These are phyloP conservation scores for Hanseniaspora thailandica DNA, from an alignment of 805 yeast genomes.

Conservation along the genomic window DNA sequence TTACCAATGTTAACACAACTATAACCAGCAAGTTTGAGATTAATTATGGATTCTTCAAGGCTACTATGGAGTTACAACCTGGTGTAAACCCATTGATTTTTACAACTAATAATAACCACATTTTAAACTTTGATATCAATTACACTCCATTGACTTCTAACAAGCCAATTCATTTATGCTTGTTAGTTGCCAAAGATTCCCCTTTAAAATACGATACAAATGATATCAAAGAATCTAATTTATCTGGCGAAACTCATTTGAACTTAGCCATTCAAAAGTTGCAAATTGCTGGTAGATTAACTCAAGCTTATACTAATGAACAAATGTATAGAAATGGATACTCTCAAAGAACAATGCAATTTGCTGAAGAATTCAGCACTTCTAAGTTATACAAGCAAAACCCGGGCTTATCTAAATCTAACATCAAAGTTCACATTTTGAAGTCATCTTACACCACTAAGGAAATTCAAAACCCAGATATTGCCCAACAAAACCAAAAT, in stretches of 20 bases:
- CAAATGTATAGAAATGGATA: slow-evolving; percentile 72
- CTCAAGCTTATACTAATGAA: slow-evolving; percentile 86
- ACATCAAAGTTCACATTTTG: slow-evolving; percentile 66
- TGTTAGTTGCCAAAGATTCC: slow-evolving; percentile 68
- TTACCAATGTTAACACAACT: slow-evolving; percentile 23
- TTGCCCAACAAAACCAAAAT: slow-evolving; percentile 73
- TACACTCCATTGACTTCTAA: slow-evolving; percentile 50
- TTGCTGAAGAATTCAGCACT: slow-evolving; percentile 44
- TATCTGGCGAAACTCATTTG: slow-evolving; percentile 48
- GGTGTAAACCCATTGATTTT: slow-evolving; percentile 53
- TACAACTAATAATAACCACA: slow-evolving; percentile 30
- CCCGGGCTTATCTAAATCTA: slow-evolving; percentile 23
- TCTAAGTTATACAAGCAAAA: slow-evolving; percentile 34
- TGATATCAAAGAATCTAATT: slow-evolving; percentile 29
- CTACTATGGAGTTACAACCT: slow-evolving; percentile 54
- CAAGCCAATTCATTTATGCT: slow-evolving; percentile 71
- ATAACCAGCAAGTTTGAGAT: slow-evolving; percentile 59
- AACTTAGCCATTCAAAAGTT: slow-evolving; percentile 63
- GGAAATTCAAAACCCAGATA: slow-evolving; percentile 63
- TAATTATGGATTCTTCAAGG: slow-evolving; percentile 60
- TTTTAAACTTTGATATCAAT: slow-evolving; percentile 29
- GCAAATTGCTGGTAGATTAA: slow-evolving; percentile 70
- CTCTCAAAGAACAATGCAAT: slow-evolving; percentile 66
- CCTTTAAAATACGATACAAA: slow-evolving; percentile 52
- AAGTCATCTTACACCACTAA: slow-evolving; percentile 53